Percentiles rank a stretch among this genome's conserved stretches.
phyloP scores from a whole-genome alignment of 129 eudicot genomes.

The Gnaphalium uliginosum region DNA sequence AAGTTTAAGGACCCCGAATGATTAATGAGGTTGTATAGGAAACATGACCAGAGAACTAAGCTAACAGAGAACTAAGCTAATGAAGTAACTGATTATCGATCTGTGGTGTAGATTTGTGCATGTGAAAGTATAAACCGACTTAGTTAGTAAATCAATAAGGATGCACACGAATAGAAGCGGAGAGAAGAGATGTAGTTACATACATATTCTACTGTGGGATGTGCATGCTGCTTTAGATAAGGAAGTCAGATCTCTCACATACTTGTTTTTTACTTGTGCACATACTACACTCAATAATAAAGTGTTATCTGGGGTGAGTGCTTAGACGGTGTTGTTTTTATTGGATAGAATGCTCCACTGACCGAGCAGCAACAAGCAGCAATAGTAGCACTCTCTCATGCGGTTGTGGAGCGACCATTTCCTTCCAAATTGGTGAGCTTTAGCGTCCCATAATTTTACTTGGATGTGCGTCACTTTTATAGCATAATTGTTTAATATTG shows the following conservation, averaged over 20 bases:
- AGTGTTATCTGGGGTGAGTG: background rate
- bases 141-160: constrained; percentile 11
- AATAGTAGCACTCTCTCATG: constrained; percentile 86
- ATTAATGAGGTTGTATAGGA: background rate
- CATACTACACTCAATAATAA: background rate
- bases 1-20: background rate
- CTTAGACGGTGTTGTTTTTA: constrained; percentile 24
- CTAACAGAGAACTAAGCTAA: constrained; percentile 7
- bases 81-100: background rate
- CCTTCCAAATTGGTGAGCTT: constrained; percentile 69
- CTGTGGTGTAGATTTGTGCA: background rate
- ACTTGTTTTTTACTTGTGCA: background rate
- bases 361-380: constrained; percentile 98
- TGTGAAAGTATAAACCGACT: background rate
- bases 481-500: background rate
- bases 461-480: constrained; percentile 1
- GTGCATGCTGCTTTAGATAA: constrained; percentile 3
- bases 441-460: constrained; percentile 11
- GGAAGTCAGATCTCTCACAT: background rate
- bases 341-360: constrained; percentile 81
- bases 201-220: background rate
- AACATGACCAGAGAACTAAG: constrained; percentile 7
- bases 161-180: background rate
- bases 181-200: constrained; percentile 12
- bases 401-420: constrained; percentile 88